phyloP scores from a whole-genome alignment of 495 filamentous ascomycete genomes.

The Collariella sp. region DNA sequence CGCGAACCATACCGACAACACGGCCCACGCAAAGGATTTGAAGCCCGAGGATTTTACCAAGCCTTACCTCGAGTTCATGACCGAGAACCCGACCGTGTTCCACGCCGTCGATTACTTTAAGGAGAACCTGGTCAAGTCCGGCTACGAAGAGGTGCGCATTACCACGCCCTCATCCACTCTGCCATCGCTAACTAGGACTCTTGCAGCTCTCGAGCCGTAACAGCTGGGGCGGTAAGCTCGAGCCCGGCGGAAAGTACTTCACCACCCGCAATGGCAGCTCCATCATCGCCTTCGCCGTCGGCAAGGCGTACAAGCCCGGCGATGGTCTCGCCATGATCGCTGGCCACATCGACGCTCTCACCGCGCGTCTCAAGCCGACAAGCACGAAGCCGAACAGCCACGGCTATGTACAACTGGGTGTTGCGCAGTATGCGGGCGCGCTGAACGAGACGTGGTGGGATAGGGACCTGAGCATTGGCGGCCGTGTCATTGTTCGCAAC shows the following conservation, averaged over 20 bases:
- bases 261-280: conserved; percentile 77
- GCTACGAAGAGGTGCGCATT: conserved; percentile 53
- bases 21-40: conserved; percentile 28
- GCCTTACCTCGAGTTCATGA: conserved; percentile 84
- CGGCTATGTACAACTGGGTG: conserved; percentile 81
- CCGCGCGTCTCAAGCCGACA: conserved; percentile 81
- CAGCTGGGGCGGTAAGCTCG: conserved; percentile 64
- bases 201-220: conserved; percentile 66
- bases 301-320: conserved; percentile 71
- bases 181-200: not conserved
- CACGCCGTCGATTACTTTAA: conserved; percentile 74
- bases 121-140: conserved; percentile 56
- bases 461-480: conserved; percentile 82
- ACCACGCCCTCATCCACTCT: not conserved
- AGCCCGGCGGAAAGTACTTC: conserved; percentile 81
- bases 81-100: conserved; percentile 83
- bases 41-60: conserved; percentile 60
- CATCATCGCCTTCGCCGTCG: conserved; percentile 79
- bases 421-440: conserved; percentile 86
- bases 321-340: conserved; percentile 76
- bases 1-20: conserved; percentile 13
- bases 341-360: conserved; percentile 87
- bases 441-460: conserved; percentile 91
- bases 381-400: conserved; percentile 69
- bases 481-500: conserved; percentile 76